phyloP scores from a whole-genome alignment of 306 rosid genomes.

The Vigna reflexopilosa region DNA sequence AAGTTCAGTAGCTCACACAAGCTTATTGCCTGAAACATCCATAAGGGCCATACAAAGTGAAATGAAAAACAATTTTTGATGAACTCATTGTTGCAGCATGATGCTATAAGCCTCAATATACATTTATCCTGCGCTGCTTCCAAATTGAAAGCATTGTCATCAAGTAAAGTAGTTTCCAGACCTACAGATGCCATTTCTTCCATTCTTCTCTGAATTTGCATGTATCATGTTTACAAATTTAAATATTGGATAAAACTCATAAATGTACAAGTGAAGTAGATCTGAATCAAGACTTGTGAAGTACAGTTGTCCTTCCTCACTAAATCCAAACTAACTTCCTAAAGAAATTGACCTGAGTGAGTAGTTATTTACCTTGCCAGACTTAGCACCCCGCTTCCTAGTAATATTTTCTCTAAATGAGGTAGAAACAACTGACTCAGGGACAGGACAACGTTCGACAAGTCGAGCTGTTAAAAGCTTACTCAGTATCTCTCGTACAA shows the following conservation, averaged over 20 bases:
- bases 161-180: conserved; percentile 67
- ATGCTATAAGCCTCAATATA: conserved; percentile 87
- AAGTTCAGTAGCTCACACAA: conserved; percentile 88
- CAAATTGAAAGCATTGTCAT: conserved; percentile 79
- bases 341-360: conserved; percentile 37
- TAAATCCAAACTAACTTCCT: conserved; percentile 71
- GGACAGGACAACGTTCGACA: conserved; percentile 83
- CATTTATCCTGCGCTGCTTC: conserved; percentile 98
- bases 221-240: conserved; percentile 27
- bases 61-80: not conserved
- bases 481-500: conserved; percentile 58
- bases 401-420: conserved; percentile 51
- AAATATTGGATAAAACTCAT: conserved; percentile 29
- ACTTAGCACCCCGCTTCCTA: conserved; percentile 70
- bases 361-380: conserved; percentile 72
- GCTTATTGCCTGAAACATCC: conserved; percentile 84
- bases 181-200: conserved; percentile 74
- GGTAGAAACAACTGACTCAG: conserved; percentile 64
- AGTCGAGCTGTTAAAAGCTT: conserved; percentile 66
- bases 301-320: conserved; percentile 86
- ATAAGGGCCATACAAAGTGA: conserved; percentile 3
- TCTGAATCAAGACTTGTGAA: conserved; percentile 32
- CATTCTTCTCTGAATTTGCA: conserved; percentile 77
- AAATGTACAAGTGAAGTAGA: not conserved
- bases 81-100: conserved; percentile 88